phyloP scores from a whole-genome alignment of 1,284 basidiomycete species.

The Quambalaria eucalypti region DNA sequence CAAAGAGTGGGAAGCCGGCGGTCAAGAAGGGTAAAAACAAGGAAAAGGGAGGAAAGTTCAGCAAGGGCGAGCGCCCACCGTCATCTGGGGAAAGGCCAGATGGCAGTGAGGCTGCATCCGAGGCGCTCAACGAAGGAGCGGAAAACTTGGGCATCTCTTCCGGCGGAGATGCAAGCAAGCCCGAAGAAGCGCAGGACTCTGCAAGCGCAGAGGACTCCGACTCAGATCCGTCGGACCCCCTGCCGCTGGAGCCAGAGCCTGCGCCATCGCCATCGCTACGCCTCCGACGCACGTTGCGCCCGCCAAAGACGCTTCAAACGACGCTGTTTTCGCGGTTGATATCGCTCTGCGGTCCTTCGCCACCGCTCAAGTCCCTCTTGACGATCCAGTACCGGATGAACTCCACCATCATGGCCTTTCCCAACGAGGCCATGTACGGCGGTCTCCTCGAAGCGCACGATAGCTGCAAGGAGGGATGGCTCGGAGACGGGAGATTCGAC shows the following conservation, averaged over 20 bases:
- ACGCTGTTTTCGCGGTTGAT: constrained; percentile 88
- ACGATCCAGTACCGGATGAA: constrained; percentile 66
- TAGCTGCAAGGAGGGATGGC: constrained; percentile 55
- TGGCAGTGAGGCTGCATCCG: not conserved
- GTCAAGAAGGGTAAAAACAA: constrained; percentile 8
- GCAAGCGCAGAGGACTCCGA: not conserved
- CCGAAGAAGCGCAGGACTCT: constrained; percentile 2
- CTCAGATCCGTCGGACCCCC: not conserved
- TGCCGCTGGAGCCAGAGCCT: not conserved
- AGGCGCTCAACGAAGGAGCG: not conserved
- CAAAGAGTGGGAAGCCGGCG: constrained; percentile 13
- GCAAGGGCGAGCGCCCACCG: constrained; percentile 9
- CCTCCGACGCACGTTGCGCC: constrained; percentile 49
- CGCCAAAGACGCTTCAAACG: constrained; percentile 68
- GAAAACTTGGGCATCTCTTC: no score
- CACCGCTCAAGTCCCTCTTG: constrained; percentile 65
- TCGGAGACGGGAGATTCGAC: not conserved
- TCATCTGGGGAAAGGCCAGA: no score
- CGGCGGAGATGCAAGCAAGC: not conserved
- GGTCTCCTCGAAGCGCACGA: constrained; percentile 63
- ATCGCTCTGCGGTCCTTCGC: constrained; percentile 70
- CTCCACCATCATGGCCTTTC: constrained; percentile 72
- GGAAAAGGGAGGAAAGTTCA: constrained; percentile 4
- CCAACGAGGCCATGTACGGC: constrained; percentile 71
- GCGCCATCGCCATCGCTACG: not conserved